phyloP scores from a whole-genome alignment of 441 rosid species.

The Erodium chrysanthum region DNA sequence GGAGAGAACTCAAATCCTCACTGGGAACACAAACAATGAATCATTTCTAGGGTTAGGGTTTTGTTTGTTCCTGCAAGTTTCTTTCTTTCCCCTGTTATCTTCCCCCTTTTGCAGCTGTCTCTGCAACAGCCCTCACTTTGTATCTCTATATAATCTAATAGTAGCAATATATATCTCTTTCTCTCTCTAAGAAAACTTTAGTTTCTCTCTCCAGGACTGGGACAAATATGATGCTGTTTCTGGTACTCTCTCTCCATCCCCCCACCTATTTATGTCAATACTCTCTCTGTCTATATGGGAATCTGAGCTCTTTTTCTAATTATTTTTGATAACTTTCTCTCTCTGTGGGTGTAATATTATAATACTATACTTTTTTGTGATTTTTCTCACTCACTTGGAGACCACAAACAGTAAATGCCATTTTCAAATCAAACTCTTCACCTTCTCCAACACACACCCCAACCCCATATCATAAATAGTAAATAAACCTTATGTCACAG shows the following conservation, averaged over 20 bases:
- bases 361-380: neutral
- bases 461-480: neutral
- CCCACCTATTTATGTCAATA: neutral
- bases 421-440: neutral
- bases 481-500: neutral
- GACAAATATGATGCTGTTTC: slow-evolving; percentile 1
- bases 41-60: neutral
- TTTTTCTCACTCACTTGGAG: neutral
- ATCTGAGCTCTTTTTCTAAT: neutral
- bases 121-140: slow-evolving; percentile 2
- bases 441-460: too few species aligned
- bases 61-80: too few species aligned
- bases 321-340: neutral
- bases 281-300: neutral
- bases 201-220: neutral
- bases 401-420: slow-evolving; percentile 1
- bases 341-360: neutral
- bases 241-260: neutral
- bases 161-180: neutral
- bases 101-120: neutral
- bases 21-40: too few species aligned
- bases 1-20: neutral
- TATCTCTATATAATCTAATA: too few species aligned
- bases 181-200: neutral
- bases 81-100: neutral